Base-by-base conservation (phyloP, 768 basidiomycete genomes). In the Suillus plorans region DNA sequence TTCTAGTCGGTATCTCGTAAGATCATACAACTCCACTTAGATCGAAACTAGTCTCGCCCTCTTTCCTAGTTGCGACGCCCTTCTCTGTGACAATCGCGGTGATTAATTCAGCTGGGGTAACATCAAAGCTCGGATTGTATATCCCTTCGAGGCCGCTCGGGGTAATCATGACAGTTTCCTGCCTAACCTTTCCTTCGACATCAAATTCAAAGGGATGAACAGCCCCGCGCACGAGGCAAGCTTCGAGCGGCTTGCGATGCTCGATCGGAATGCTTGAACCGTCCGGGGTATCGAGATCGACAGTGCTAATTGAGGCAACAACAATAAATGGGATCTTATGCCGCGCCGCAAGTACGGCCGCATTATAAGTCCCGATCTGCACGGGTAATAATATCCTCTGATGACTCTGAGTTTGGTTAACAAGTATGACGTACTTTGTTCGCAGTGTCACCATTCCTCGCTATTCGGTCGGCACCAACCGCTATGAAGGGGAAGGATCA, bases 61-160 rank as follows among this genome's bases (percentile, higher is more conserved):
- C 83, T 64, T 78, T 78, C 71, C 89, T 89, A 64, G 89, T 85
- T 4, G 93, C 94, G 39, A 97, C 94, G 8, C 97, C 95, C 69
- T 91, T 94, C 80, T 99, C 97, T 3, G 95, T 98, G 14, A 96
- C 95, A 60, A 99, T 91, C 37, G 92, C 93, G n/a, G 89, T 92
- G 67, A 99, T 97, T 50, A 98, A 80, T 65, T 92, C 90, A 3
- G 95, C 94, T 0, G 96, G 95, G 0, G 97, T 98, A 18, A 99
- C 95, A 73, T 99, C 97, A 77, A 98, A 99, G 67, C 92, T 94
- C 1, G 97, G 95, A 76, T 97, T 99, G 76, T 95, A 97, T 47
- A 94, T 80, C 13, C 71, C 78, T 53, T 85, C 81, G 36, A 89
- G 73, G 16, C 80, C 82, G 25, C 78, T 74, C 0, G 95, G 94